phyloP scores from a whole-genome alignment of 805 yeast species.

The Yamadazyma phyllophila region DNA sequence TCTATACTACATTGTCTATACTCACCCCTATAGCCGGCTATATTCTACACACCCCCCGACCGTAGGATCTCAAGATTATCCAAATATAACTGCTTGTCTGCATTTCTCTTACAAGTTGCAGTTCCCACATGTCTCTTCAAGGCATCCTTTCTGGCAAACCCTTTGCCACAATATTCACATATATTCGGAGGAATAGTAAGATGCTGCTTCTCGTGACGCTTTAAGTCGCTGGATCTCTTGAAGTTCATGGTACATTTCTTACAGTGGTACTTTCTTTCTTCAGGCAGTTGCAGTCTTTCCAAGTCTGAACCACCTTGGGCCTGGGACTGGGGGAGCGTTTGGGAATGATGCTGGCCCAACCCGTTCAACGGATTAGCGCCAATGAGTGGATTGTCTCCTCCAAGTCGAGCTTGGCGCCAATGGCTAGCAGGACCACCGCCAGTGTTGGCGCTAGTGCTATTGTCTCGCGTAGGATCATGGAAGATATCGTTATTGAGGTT shows the following conservation, averaged over 20 bases:
- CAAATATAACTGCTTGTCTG: slow-evolving; percentile 47
- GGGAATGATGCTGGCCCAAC: neutral
- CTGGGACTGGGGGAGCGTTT: neutral
- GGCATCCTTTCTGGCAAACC: slow-evolving; percentile 82
- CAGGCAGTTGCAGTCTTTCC: slow-evolving; percentile 5
- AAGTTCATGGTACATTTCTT: slow-evolving; percentile 60
- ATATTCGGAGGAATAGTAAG: slow-evolving; percentile 69
- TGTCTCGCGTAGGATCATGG: slow-evolving; percentile 9
- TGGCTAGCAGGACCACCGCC: slow-evolving; percentile 3
- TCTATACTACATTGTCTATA: no score
- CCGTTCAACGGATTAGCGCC: slow-evolving; percentile 8
- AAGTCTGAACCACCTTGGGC: neutral
- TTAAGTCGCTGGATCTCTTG: slow-evolving; percentile 65
- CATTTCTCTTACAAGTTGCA: slow-evolving; percentile 69
- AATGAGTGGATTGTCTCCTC: slow-evolving; percentile 13
- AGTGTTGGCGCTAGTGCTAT: neutral
- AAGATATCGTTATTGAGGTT: slow-evolving; percentile 43
- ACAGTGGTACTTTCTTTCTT: slow-evolving; percentile 51
- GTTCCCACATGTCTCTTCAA: slow-evolving; percentile 74
- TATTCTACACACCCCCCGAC: neutral
- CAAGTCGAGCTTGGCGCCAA: slow-evolving; percentile 4
- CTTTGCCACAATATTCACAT: slow-evolving; percentile 74
- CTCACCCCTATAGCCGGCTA: no score
- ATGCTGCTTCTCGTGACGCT: slow-evolving; percentile 76
- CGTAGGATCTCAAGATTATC: slow-evolving; percentile 25